Conservation (phyloP, 495 filamentous ascomycete species). For the Aspergillus sparsus region DNA sequence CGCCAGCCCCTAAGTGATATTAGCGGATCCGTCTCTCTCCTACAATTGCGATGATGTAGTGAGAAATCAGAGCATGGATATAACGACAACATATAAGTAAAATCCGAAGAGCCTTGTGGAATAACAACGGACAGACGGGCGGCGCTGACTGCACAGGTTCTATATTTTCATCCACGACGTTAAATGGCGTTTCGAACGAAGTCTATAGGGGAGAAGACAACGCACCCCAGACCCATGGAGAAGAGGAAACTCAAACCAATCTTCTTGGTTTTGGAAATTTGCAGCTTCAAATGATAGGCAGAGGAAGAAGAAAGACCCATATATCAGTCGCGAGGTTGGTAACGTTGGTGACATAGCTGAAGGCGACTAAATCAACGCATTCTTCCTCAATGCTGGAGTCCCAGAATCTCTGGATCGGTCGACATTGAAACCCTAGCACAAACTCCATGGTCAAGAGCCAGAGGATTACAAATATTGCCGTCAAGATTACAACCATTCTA, state of each 20-base stretch:
- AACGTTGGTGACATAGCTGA: too few species aligned
- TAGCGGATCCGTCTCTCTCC: too few species aligned
- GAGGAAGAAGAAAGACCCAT: conserved; percentile 42
- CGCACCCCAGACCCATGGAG: conserved; percentile 39
- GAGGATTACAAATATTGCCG: too few species aligned
- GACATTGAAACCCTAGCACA: conserved; percentile 28
- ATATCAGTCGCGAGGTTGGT: conserved; percentile 38
- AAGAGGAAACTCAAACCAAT: conserved; percentile 44
- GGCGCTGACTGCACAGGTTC: conserved; percentile 41
- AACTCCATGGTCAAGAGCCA: too few species aligned
- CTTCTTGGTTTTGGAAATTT: conserved; percentile 33
- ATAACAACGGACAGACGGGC: conserved; percentile 41
- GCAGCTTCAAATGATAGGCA: conserved; percentile 34
- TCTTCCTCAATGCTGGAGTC: conserved; percentile 20
- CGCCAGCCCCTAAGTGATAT: too few species aligned
- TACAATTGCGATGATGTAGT: too few species aligned
- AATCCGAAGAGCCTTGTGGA: conserved; percentile 40
- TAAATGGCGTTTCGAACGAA: too few species aligned
- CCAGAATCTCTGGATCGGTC: conserved; percentile 40
- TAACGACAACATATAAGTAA: conserved; percentile 34
- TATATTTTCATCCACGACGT: conserved; percentile 7
- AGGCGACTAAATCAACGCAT: too few species aligned
- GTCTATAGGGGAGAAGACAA: neutral
- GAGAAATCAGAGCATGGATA: too few species aligned
- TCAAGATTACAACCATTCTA: too few species aligned